Conservation (phyloP, 257 asterid species). For the Rauvolfia tetraphylla region DNA sequence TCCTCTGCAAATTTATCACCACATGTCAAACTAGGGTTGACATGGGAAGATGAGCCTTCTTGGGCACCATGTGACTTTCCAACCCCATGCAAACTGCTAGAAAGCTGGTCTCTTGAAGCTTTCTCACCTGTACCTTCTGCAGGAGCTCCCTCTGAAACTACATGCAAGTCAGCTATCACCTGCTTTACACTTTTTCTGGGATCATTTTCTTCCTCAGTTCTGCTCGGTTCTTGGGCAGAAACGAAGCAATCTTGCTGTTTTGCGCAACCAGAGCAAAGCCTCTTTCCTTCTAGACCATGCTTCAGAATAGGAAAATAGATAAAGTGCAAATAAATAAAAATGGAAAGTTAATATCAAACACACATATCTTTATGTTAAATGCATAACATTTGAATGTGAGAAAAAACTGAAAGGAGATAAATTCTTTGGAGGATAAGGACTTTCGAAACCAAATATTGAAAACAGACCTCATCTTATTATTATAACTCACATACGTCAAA, state of each 20-base stretch:
- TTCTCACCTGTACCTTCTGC: slow-evolving; percentile 14
- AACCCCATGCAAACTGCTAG: slow-evolving; percentile 6
- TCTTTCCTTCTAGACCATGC: slow-evolving; percentile 24
- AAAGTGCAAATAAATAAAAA: slow-evolving; percentile 4
- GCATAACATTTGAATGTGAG: neutral
- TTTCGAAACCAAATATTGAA: neutral
- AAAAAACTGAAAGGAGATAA: neutral
- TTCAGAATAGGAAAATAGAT: slow-evolving; percentile 23
- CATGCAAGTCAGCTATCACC: slow-evolving; percentile 9
- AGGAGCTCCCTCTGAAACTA: slow-evolving; percentile 24
- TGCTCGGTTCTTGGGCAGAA: slow-evolving; percentile 18
- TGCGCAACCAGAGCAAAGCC: slow-evolving; percentile 24
- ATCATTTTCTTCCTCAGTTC: slow-evolving; percentile 14
- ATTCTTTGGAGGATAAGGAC: neutral
- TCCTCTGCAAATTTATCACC: slow-evolving; percentile 26
- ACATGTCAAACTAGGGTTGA: slow-evolving; percentile 20
- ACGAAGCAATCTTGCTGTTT: slow-evolving; percentile 20
- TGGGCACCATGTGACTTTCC: slow-evolving; percentile 15
- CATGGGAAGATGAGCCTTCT: slow-evolving; percentile 12
- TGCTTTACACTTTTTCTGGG: neutral
- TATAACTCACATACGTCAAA: neutral
- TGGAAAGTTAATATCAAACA: neutral
- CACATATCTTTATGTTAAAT: neutral
- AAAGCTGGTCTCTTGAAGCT: slow-evolving; percentile 22
- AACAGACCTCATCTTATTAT: neutral